Evolutionary conservation across 2,329 filamentous ascomycete genomes (phyloP).

Genomic region (Shiraia bambusicola): DNA sequence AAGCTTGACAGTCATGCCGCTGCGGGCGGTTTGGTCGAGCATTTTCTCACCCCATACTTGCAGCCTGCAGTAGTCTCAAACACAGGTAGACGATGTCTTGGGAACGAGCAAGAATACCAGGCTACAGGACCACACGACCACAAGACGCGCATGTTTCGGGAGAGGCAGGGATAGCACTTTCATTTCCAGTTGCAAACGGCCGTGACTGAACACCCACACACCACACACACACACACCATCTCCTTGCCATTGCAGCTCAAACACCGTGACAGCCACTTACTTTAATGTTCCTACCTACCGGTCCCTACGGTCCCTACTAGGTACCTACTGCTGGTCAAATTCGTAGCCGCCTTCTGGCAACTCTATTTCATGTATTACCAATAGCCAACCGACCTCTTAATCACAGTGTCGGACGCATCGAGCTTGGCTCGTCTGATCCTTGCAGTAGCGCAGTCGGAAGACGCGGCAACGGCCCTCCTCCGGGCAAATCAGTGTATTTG

Average conservation of each 20-base stretch:
- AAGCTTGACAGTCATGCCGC: conserved; percentile 13
- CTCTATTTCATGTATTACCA: no score
- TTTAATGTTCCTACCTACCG: no score
- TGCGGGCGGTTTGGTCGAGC: conserved; percentile 6
- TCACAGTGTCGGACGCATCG: neutral
- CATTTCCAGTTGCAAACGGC: no score
- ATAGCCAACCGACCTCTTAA: conserved; percentile 3
- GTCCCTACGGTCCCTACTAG: no score
- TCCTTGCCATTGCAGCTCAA: no score
- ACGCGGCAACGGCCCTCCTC: conserved; percentile 16
- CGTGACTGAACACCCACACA: no score
- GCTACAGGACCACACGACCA: neutral
- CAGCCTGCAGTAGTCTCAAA: conserved; percentile 28
- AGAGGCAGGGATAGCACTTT: neutral
- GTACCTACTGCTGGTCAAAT: no score
- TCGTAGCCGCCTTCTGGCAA: neutral
- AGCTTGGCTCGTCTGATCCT: conserved; percentile 1
- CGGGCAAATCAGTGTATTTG: conserved; percentile 8
- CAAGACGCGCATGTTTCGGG: neutral
- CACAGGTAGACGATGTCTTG: conserved; percentile 3
- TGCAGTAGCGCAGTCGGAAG: conserved; percentile 14
- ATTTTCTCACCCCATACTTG: conserved; percentile 9
- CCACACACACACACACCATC: no score
- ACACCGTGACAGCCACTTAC: no score
- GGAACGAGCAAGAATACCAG: neutral